Evolutionary conservation across 2,329 filamentous ascomycete genomes (phyloP), one percentile per base, ranked within the genome.

Genomic region (Cercospora zeae-maydis): DNA sequence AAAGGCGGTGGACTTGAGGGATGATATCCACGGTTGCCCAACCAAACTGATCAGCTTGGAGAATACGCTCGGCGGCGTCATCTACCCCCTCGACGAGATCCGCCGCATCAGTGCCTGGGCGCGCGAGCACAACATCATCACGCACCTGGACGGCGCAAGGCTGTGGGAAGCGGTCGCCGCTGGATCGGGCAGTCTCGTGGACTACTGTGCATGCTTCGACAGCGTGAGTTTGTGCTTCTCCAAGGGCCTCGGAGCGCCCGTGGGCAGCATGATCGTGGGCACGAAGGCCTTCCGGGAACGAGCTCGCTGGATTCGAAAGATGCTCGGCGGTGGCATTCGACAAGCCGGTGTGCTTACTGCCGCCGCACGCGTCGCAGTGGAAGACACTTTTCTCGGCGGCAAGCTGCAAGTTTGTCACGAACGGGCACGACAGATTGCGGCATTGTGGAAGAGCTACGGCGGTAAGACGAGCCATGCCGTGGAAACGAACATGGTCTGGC

Each of bases 401-500:
- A 82, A 84, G 71, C 78, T 93, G 61, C 75, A 77, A 31, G 78
- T 79, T 55, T 84, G 83, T 8, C 89, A 93, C 75, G 77, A 78
- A 52, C 83, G 83, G 31, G 89, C 90, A 2, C 83, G 83, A 74
- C 79, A 79, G 69, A 80, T 93, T 24, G 86, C 83, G 27, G 78
- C 80, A 33, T 75, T 89, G 67, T 96, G 92, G 92, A 83, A 80
- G 4, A 78, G 78, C 14, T 79, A 87, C 57, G 91, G 91, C 4
- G 92, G 91, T 1, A 85, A 84, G 76, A 77, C 92, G 61, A 76
- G 82, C 19, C 81, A 88, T 63, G 88, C 89, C 0, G 88, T 90
- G 1, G 88, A 96, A 73, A 96, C 92, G n/a, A 96, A 96, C 77
- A 96, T 96, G 90, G 86, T 91, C 34, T 96, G 91, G 91, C 72